Evolutionary conservation across 2,329 filamentous ascomycete genomes (phyloP).

Genomic region (Calonectria hawksworthii): DNA sequence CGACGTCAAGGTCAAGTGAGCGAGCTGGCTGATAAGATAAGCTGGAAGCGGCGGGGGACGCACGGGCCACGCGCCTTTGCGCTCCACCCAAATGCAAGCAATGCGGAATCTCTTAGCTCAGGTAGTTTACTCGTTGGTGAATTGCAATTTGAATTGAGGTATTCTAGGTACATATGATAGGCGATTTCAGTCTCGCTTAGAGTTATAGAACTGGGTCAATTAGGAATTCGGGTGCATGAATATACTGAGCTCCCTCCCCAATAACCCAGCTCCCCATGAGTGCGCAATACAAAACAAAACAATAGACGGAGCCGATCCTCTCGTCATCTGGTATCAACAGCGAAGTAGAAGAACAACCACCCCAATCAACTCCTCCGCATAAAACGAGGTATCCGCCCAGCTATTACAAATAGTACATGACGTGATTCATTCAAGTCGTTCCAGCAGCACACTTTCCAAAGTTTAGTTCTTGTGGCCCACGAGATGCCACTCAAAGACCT

Average conservation of each 20-base stretch:
- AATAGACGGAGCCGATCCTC: background rate
- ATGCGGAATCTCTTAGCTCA: background rate
- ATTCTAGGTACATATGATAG: background rate
- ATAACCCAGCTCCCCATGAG: background rate
- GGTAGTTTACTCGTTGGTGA: background rate
- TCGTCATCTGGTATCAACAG: conserved; percentile 30
- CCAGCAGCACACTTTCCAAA: background rate
- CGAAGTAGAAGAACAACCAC: conserved; percentile 1
- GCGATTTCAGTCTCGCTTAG: background rate
- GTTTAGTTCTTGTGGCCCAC: conserved; percentile 47
- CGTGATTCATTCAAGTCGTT: conserved; percentile 5
- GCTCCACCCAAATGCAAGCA: background rate
- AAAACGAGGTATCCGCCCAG: background rate
- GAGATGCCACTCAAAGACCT: conserved; percentile 88
- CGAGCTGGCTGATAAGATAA: conserved; percentile 28
- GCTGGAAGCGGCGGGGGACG: background rate
- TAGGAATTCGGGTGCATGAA: background rate
- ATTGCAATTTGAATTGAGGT: background rate
- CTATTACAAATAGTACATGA: conserved; percentile 5
- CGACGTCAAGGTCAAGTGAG: conserved; percentile 20
- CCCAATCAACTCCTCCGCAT: conserved; percentile 19
- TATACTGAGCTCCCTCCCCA: background rate
- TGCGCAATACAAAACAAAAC: background rate
- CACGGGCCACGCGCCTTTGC: conserved; percentile 4
- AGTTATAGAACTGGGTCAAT: background rate